Conservation (phyloP, 1,284 basidiomycete species). For the Volvariella volvacea region DNA sequence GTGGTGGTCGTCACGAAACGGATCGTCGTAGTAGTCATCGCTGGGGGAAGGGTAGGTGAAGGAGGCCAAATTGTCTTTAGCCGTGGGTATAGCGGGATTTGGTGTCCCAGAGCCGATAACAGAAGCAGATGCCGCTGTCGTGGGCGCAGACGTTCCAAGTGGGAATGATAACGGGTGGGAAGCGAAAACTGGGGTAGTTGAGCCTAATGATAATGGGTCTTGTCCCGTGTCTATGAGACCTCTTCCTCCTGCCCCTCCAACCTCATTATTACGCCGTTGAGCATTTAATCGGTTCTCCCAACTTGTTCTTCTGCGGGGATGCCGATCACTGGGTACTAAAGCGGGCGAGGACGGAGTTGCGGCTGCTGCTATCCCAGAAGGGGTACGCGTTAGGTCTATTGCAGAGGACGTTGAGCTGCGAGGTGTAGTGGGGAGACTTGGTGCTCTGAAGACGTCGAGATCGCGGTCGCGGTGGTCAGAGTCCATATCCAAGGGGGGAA, state of each 20-base stretch:
- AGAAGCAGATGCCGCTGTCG: too few relatives aligned
- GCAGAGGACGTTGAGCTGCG: background rate
- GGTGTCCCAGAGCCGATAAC: too few relatives aligned
- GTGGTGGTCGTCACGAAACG: background rate
- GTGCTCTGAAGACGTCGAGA: too few relatives aligned
- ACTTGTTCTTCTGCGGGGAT: constrained; percentile 46
- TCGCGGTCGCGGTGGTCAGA: too few relatives aligned
- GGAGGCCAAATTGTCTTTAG: too few relatives aligned
- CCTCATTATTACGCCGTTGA: too few relatives aligned
- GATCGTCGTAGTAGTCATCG: constrained; percentile 15
- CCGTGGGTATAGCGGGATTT: too few relatives aligned
- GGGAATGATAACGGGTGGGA: background rate
- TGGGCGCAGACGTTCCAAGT: too few relatives aligned
- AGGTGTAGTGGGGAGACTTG: background rate
- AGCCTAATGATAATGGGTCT: constrained; percentile 35
- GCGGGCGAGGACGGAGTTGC: constrained; percentile 39
- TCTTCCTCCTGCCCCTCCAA: too few relatives aligned
- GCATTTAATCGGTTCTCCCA: constrained; percentile 42
- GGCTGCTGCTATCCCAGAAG: background rate
- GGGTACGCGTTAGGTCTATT: background rate
- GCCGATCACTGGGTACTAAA: constrained; percentile 37
- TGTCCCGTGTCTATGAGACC: constrained; percentile 17
- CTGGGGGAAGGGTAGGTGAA: constrained; percentile 38
- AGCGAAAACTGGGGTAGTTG: constrained; percentile 7
- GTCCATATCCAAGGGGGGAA: too few relatives aligned